Base-by-base conservation (phyloP, 257 asterid species). In the Nicotiana knightiana region DNA sequence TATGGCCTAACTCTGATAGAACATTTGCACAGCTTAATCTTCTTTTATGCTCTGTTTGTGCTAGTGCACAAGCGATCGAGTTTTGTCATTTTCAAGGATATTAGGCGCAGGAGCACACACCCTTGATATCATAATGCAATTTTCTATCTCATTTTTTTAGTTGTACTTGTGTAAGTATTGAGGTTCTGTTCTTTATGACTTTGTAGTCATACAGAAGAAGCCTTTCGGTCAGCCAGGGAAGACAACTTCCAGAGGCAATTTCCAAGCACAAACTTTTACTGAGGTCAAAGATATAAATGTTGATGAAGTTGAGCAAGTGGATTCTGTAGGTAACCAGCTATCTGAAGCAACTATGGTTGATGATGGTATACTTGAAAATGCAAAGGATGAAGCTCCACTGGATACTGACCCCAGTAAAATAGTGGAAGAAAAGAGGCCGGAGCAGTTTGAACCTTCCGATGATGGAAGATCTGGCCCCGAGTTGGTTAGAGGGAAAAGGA, bases 401-500 rank as follows among this genome's bases (percentile, higher is more conserved):
- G 91, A 86, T 63, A 18, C 89, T 35, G 91, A 86, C 59, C 83
- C 83, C 75, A 82, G 83, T 85, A 81, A 81, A 68, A 59, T 67
- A 39, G 62, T 81, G 39, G 88, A 87, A 81, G 90, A 80, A 54
- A 83, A 76, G 8, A 82, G 62, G 35, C 81, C 86, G 9, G 88
- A 83, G 85, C 87, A 84, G 59, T 80, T 88, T 67, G 87, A 88
- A 78, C 86, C 89, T 85, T 80, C 88, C 35, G 39, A 79, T 39
- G 86, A 68, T 73, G 87, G 51, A 85, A 85, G 80, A 85, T 65
- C 78, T 81, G 91, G 76, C 57, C 84, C 87, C 26, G 87, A 87
- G 80, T 75, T 33, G 59, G 93, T 57, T 43, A 85, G 86, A 30
- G 94, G 88, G 62, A 92, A 92, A 82, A 92, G 97, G 85, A 96